Conservation (phyloP, 2,329 filamentous ascomycete genomes). For the Penicillium nordicum region DNA sequence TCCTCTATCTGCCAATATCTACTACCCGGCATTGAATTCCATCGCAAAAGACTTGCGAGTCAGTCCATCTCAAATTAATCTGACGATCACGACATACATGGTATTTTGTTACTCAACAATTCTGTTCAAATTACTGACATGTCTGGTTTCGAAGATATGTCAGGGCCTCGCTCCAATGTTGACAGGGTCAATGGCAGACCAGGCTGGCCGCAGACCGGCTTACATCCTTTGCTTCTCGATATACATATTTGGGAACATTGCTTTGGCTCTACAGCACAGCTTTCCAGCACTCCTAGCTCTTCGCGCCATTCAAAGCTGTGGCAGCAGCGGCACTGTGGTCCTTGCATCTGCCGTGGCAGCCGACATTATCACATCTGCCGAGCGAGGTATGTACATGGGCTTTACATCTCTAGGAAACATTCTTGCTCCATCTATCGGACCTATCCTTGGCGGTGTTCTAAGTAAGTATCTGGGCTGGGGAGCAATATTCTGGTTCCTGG, state of each 20-base stretch:
- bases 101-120: slow-evolving; percentile 10
- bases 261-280: slow-evolving; percentile 38
- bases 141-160: slow-evolving; percentile 34
- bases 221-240: slow-evolving; percentile 47
- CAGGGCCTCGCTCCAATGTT: slow-evolving; percentile 52
- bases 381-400: slow-evolving; percentile 45
- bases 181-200: slow-evolving; percentile 48
- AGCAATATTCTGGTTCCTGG: slow-evolving; percentile 54
- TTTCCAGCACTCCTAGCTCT: slow-evolving; percentile 39
- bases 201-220: slow-evolving; percentile 47
- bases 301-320: slow-evolving; percentile 45
- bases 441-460: slow-evolving; percentile 51
- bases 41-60: slow-evolving; percentile 29
- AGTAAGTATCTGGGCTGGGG: slow-evolving; percentile 50
- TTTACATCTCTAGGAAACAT: slow-evolving; percentile 29
- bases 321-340: slow-evolving; percentile 42
- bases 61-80: slow-evolving; percentile 18
- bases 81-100: slow-evolving; percentile 37
- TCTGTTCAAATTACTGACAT: not conserved
- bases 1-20: slow-evolving; percentile 44
- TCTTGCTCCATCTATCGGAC: slow-evolving; percentile 49
- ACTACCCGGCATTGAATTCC: slow-evolving; percentile 29
- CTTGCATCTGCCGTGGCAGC: slow-evolving; percentile 41
- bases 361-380: slow-evolving; percentile 41
- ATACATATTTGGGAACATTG: slow-evolving; percentile 44